phyloP scores from a whole-genome alignment of 192 early-diverging fungal species.

The Allomyces javanicus region DNA sequence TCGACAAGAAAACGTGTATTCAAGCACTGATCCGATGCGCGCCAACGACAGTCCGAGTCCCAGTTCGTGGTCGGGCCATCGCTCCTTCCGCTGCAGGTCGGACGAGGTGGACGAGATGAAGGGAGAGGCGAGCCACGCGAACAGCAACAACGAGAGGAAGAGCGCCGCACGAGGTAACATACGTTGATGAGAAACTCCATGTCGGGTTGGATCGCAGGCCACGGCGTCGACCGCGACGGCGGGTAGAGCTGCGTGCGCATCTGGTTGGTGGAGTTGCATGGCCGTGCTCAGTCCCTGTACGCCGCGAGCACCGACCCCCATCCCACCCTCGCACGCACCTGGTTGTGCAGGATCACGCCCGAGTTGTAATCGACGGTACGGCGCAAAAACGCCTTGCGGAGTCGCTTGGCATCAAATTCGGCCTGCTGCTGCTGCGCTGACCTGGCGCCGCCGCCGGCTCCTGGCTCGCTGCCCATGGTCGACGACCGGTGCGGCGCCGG shows the following conservation, averaged over 20 bases:
- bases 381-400: slow-evolving; percentile 76
- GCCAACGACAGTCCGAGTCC: background rate
- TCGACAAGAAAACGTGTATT: background rate
- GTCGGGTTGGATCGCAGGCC: slow-evolving; percentile 26
- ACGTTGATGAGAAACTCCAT: slow-evolving; percentile 53
- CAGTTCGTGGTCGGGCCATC: background rate
- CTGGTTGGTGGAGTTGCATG: slow-evolving; percentile 18
- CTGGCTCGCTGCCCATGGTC: too few relatives aligned
- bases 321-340: slow-evolving; percentile 24
- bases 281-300: slow-evolving; percentile 12
- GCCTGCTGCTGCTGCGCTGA: too few relatives aligned
- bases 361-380: slow-evolving; percentile 87
- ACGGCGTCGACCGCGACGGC: background rate
- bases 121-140: too few relatives aligned
- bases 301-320: slow-evolving; percentile 4
- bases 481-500: too few relatives aligned
- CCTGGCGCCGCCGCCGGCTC: too few relatives aligned
- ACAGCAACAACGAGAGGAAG: too few relatives aligned
- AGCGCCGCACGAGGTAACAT: slow-evolving; percentile 7
- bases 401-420: slow-evolving; percentile 46
- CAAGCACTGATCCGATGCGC: too few relatives aligned
- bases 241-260: slow-evolving; percentile 3
- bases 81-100: too few relatives aligned
- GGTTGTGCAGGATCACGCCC: slow-evolving; percentile 50
- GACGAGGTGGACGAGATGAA: too few relatives aligned